Base-by-base conservation (phyloP, 805 yeast genomes). In the Kuraishia hungarica region DNA sequence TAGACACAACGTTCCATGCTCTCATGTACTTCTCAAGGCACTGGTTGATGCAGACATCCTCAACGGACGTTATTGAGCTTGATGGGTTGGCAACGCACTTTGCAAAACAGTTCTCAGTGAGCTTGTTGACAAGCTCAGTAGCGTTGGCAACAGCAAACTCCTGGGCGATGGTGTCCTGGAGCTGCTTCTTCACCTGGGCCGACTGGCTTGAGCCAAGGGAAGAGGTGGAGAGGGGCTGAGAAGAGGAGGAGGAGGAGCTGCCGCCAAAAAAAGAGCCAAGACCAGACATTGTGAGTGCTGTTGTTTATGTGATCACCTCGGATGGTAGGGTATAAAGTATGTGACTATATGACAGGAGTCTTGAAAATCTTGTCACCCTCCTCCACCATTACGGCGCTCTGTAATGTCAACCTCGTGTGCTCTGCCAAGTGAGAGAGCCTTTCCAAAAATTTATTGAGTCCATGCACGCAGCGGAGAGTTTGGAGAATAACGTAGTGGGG, bases 81-180 rank as follows among this genome's bases (percentile, higher is more conserved):
- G 82, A 81, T 19, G 96, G 96, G 49, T 75, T 76, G 17, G 69
- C 69, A 52, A 89, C 75, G 71, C 97, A 92, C 67, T 83, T 81
- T 52, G 86, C 86, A 68, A 87, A 92, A 69, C 97, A 92, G 74
- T 88, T 87, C 62, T 85, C 91, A 13, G 96, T 86, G 67, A 89
- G 80, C 63, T 89, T 86, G 72, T 84, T 87, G 35, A 91, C 96
- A 54, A 92, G 75, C 64, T 89, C 92, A 1, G 93, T 86, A 39
- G 96, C 97, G 69, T 91, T 89, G 20, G 92, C 94, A n/a, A 89
- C 81, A 1, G 97, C 97, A 59, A 92, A 75, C 66, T 92, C 97
- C 67, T 83, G 87, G 48, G 85, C 76, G 55, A 92, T 83, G 65
- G 86, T 89, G 20, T 76, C 74, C 68, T 88, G 86, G 54, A 90